phyloP scores from a whole-genome alignment of 495 filamentous ascomycete genomes.

The Penicillium malachiteum region DNA sequence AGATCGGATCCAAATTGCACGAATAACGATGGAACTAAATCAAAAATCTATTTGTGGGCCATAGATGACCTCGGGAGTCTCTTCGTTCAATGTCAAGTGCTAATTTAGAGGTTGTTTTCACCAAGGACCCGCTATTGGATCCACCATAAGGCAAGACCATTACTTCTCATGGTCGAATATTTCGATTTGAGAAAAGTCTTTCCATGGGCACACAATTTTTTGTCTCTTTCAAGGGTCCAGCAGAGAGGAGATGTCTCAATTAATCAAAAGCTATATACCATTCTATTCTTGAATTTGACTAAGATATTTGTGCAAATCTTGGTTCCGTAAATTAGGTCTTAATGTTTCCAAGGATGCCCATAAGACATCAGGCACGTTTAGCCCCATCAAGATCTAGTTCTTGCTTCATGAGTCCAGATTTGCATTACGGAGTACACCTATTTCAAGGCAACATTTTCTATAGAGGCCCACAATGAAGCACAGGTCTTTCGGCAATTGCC shows the following conservation, averaged over 20 bases:
- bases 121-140: too few species aligned
- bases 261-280: neutral
- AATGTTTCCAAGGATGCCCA: neutral
- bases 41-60: too few species aligned
- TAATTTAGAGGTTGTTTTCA: too few species aligned
- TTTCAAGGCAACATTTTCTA: neutral
- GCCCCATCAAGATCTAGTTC: slow-evolving; percentile 8
- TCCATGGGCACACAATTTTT: too few species aligned
- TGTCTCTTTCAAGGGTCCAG: too few species aligned
- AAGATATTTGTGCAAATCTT: neutral
- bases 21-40: too few species aligned
- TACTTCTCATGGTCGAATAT: too few species aligned
- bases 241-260: neutral
- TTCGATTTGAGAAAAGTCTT: too few species aligned
- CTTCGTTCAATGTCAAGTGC: too few species aligned
- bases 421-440: slow-evolving; percentile 3
- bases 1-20: too few species aligned
- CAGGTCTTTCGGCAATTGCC: neutral
- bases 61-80: too few species aligned
- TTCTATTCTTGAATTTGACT: neutral
- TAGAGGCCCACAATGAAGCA: neutral
- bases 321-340: slow-evolving; percentile 1
- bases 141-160: too few species aligned
- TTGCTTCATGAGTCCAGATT: neutral
- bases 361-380: slow-evolving; percentile 1